Conservation (phyloP, 805 yeast species). For the Saccharomyces paradoxus region DNA sequence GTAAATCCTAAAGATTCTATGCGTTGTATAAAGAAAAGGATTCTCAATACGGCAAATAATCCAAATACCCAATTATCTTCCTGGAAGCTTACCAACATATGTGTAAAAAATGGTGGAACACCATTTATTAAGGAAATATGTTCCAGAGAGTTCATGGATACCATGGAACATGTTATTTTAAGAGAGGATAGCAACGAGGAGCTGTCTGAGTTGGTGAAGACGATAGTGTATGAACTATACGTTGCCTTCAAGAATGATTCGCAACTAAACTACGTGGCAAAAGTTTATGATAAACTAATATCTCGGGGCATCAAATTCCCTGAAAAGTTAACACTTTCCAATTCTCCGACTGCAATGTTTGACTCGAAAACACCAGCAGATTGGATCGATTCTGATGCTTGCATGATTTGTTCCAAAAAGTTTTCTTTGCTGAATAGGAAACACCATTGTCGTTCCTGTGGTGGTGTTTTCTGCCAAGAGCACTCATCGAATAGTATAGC, state of each 20-base stretch:
- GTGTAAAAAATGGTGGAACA: constrained; percentile 87
- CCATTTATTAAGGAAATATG: constrained; percentile 76
- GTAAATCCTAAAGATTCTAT: constrained; percentile 75
- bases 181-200: constrained; percentile 36
- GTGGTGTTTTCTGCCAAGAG: constrained; percentile 82
- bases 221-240: constrained; percentile 70
- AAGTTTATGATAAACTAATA: constrained; percentile 50
- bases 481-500: constrained; percentile 72
- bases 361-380: constrained; percentile 94
- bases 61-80: constrained; percentile 75
- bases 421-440: constrained; percentile 81
- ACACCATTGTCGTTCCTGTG: constrained; percentile 96
- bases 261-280: constrained; percentile 56
- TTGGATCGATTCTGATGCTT: constrained; percentile 92
- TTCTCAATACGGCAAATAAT: constrained; percentile 48
- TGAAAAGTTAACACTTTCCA: constrained; percentile 14
- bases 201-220: constrained; percentile 54
- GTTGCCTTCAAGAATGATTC: constrained; percentile 59
- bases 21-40: constrained; percentile 71
- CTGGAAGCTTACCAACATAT: constrained; percentile 70
- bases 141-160: constrained; percentile 79
- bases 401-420: constrained; percentile 82
- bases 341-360: constrained; percentile 41
- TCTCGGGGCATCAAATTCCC: constrained; percentile 66
- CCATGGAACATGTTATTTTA: constrained; percentile 44